Evolutionary conservation across 2,329 filamentous ascomycete species (phyloP), one percentile per base, ranked within the genome.

Genomic region (Metarhizium brunneum): DNA sequence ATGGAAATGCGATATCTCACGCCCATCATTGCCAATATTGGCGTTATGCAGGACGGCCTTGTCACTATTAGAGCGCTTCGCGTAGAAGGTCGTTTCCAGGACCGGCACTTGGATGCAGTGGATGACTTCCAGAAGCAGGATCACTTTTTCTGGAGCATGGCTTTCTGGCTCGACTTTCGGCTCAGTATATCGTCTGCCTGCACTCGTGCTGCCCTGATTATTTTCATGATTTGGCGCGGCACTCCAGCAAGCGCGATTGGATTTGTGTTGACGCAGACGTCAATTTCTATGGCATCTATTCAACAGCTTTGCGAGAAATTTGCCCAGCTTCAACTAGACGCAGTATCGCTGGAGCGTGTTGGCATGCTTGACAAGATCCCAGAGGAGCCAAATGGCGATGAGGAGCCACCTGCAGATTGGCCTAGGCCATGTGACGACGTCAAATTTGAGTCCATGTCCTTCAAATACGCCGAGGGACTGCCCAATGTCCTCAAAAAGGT

Each of bases 121-220:
- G 91, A 96, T 65, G 84, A 85, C 18, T 96, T 96, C 66, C 92
- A 96, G 68, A 90, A 90, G 66, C 94, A 95, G 80, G 92, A 96
- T 64, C 92, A 96, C 68, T 95, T 96, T 72, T 96, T 95, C 72
- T 96, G 91, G 87, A 88, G 85, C 57, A 77, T 95, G 47, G 90
- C 95, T 61, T 83, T 84, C 7, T 96, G 91, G 91, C 77, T 96
- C 2, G 85, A 85, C 67, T 90, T 87, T 64, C 84, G 91, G 13
- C 92, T 94, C 55, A 64, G 67, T 53, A 60, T 68, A 47, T 64
- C 68, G 6, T 90, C 90, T 0, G 87, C 87, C 0, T 67, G 81
- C 3, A 89, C 89, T 7, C 90, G 88, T 0, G 87, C 92, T 57
- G 71, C 83, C 0, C 73, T 96, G 53, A 89, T 90, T 1, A 68